Percentiles rank a stretch among this genome's conserved stretches.
Evolutionary conservation across 2,329 filamentous ascomycete species (phyloP).

Genomic region (Trichoderma sp.): DNA sequence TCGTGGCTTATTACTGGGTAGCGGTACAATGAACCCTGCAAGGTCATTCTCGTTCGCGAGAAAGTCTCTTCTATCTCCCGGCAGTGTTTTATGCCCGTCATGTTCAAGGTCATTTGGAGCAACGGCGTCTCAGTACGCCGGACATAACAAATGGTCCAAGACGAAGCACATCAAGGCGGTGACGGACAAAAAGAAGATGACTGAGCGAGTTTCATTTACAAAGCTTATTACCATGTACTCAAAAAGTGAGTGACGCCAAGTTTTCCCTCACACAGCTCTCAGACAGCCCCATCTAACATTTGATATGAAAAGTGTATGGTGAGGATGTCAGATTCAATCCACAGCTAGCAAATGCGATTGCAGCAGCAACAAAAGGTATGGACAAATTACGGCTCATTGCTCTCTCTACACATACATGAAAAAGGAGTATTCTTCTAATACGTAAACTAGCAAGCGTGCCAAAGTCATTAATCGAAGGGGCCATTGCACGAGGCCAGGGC

Average conservation of each 20-base stretch:
- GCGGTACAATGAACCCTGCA: not conserved
- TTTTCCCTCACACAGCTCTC: not conserved
- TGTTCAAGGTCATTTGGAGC: constrained; percentile 50
- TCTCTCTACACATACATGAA: not conserved
- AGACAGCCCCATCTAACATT: not conserved
- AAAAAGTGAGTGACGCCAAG: constrained; percentile 53
- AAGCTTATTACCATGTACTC: constrained; percentile 73
- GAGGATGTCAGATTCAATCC: constrained; percentile 71
- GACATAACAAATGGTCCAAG: constrained; percentile 93
- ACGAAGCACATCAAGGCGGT: constrained; percentile 94
- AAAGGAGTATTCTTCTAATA: not conserved
- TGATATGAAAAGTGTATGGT: constrained; percentile 60
- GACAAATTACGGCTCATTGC: constrained; percentile 24
- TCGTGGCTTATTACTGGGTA: not conserved
- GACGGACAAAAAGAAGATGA: constrained; percentile 76
- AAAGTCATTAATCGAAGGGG: constrained; percentile 78
- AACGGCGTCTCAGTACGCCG: constrained; percentile 50
- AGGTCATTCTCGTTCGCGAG: not conserved
- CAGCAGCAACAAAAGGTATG: constrained; percentile 73
- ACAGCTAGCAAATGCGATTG: constrained; percentile 68
- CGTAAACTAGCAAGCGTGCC: constrained; percentile 62
- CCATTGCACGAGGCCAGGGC: constrained; percentile 86
- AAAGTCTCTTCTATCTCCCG: not conserved
- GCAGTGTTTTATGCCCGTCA: constrained; percentile 40
- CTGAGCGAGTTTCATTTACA: constrained; percentile 63